Evolutionary conservation across 2,329 filamentous ascomycete genomes (phyloP), one percentile per base, ranked within the genome.

Genomic region (Ceratocystis alfenasii): DNA sequence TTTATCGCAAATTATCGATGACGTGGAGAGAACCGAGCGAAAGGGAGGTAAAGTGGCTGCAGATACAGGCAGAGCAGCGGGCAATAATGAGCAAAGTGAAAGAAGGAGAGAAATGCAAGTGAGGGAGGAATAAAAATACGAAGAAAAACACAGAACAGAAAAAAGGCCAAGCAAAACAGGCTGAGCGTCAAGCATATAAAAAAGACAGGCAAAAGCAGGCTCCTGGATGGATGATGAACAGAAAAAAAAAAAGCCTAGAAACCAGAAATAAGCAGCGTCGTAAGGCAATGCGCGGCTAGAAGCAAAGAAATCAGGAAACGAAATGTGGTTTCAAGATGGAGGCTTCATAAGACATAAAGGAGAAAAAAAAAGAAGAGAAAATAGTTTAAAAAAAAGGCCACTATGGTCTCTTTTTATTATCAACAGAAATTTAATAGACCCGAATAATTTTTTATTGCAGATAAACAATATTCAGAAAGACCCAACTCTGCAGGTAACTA

Each of bases 61-160:
- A 64, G 17, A 17, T 3, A 36, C 22, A 15, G 25, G 8, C 10
- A 48, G 33, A n/a, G n/a, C 28, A 53, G 41, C 62, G 10, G 55
- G 44, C 7, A 12, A 33, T 20, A 10, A 69, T 48, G 63, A 69
- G 67, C 71, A 68, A 36, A 67, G 25, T 41, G 67, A 65, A 63
- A 69, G 66, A 67, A 65, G 53, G 68, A 65, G 63, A 61, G 65
- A 63, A 64, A 45, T 68, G 66, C 66, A 68, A 66, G 33, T 55
- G 50, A 61, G 65, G 63, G 25, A 63, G 65, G 48, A 69, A 68
- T 67, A 67, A 64, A 59, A 59, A 55, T 62, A 69, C 66, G 22
- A 62, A 68, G 63, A 68, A 64, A 66, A 68, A 15, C 20, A 5
- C 10, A 28, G 6, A 70, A 67, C 30, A 33, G 28, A n/a, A 62